Percentiles rank a stretch among this genome's conserved stretches.
Conservation (phyloP, 2,329 filamentous ascomycete species). For the Penicillium griseofulvum region DNA sequence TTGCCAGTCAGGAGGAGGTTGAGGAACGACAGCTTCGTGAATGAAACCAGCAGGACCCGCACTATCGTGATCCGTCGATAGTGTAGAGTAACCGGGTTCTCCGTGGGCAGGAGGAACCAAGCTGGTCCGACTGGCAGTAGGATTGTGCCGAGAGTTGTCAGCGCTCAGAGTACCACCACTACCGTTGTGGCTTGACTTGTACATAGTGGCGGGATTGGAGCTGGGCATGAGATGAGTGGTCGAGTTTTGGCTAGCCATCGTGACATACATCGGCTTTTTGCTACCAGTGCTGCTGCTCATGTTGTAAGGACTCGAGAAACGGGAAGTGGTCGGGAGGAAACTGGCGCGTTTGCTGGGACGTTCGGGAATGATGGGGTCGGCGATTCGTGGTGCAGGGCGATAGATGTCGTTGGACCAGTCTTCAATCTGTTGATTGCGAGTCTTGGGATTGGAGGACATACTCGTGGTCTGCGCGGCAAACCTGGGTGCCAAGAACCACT, state of each 20-base stretch:
- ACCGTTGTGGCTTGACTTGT: constrained; percentile 57
- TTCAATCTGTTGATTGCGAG: constrained; percentile 89
- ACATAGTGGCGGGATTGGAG: constrained; percentile 60
- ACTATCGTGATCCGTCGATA: constrained; percentile 62
- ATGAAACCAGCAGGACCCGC: constrained; percentile 91
- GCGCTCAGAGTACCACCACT: constrained; percentile 57
- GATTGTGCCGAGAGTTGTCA: constrained; percentile 42
- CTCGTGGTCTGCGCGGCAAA: constrained; percentile 85
- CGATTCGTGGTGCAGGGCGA: constrained; percentile 76
- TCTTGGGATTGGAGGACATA: constrained; percentile 74
- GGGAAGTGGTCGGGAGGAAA: constrained; percentile 88
- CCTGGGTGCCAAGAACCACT: constrained; percentile 89
- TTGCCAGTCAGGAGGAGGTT: constrained; percentile 95
- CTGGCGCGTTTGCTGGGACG: constrained; percentile 76
- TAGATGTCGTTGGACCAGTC: constrained; percentile 99
- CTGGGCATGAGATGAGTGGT: constrained; percentile 66
- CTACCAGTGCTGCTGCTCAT: constrained; percentile 49
- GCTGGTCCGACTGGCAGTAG: constrained; percentile 51
- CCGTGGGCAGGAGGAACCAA: constrained; percentile 56
- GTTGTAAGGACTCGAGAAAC: constrained; percentile 88
- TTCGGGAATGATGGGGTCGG: constrained; percentile 70
- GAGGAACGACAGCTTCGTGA: constrained; percentile 90
- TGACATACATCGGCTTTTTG: constrained; percentile 66
- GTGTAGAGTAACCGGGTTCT: constrained; percentile 53
- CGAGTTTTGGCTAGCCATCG: constrained; percentile 88